Evolutionary conservation across 192 early-diverging fungal genomes (phyloP).

Genomic region (Ramicandelaber brevisporus): DNA sequence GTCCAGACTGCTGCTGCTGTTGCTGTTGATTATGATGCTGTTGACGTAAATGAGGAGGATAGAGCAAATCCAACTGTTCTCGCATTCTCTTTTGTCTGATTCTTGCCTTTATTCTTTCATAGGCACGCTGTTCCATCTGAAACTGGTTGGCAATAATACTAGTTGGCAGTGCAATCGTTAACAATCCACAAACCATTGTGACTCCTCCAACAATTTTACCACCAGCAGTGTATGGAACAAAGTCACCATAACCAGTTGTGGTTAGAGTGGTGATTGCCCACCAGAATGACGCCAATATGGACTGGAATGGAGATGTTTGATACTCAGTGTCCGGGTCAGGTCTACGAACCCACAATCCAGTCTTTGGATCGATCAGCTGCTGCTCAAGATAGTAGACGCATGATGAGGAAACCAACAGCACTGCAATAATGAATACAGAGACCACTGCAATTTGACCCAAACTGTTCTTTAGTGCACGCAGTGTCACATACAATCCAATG

Average conservation of each 20-base stretch:
- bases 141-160: constrained; percentile 28
- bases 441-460: constrained; percentile 11
- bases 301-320: constrained; percentile 25
- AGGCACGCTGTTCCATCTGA: constrained; percentile 20
- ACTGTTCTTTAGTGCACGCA: constrained; percentile 14
- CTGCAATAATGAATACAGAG: constrained; percentile 9
- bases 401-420: constrained; percentile 12
- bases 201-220: constrained; percentile 18
- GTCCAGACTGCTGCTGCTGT: no score
- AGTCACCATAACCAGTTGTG: constrained; percentile 25
- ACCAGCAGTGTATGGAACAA: constrained; percentile 16
- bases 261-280: constrained; percentile 26
- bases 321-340: constrained; percentile 9
- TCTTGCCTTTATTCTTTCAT: no score
- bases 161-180: constrained; percentile 24
- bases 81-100: no score
- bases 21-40: no score
- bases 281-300: constrained; percentile 19
- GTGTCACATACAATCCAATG: constrained; percentile 14
- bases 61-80: no score
- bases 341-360: constrained; percentile 14
- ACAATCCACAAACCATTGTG: constrained; percentile 24
- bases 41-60: no score
- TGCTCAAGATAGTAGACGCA: constrained; percentile 15
- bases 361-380: constrained; percentile 7